phyloP scores from a whole-genome alignment of 129 eudicot species.

The Chrysanthemum seticuspe region DNA sequence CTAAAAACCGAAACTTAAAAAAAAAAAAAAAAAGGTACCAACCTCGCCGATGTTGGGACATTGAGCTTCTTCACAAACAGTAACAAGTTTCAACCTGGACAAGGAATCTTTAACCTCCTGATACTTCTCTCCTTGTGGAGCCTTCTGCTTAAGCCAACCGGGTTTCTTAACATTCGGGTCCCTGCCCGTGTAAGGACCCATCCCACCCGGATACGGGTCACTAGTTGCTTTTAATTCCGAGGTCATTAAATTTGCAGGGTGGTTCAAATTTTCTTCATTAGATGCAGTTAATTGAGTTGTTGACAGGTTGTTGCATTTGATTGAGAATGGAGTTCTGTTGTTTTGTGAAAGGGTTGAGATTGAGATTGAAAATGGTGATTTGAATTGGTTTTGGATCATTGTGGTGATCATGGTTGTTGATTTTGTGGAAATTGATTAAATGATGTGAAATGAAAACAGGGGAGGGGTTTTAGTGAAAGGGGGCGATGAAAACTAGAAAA shows the following conservation, averaged over 20 bases:
- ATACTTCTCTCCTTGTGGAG: slow-evolving; percentile 79
- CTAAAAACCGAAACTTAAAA: not conserved
- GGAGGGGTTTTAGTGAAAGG: not conserved
- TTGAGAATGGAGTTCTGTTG: not conserved
- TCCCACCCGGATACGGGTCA: slow-evolving; percentile 57
- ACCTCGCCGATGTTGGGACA: slow-evolving; percentile 98
- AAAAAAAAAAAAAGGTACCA: not conserved
- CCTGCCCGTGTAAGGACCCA: slow-evolving; percentile 81
- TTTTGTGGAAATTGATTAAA: not conserved
- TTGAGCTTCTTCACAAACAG: slow-evolving; percentile 97
- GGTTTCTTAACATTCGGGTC: slow-evolving; percentile 92
- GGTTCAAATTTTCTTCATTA: not conserved
- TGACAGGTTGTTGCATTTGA: not conserved
- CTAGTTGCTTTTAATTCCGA: slow-evolving; percentile 16
- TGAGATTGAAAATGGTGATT: too few species aligned
- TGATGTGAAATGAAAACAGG: not conserved
- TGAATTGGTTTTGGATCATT: too few species aligned
- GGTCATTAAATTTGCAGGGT: slow-evolving; percentile 24
- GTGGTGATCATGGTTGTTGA: not conserved
- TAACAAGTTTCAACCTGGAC: slow-evolving; percentile 67
- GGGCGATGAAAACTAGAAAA: too few species aligned
- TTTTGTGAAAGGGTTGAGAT: too few species aligned
- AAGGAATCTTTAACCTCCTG: slow-evolving; percentile 80
- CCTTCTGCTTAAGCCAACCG: slow-evolving; percentile 87
- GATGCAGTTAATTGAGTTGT: not conserved